Percentiles rank a stretch among this genome's conserved stretches.
These are phyloP conservation scores for Rhodofomes roseus DNA, from an alignment of 1,284 basidiomycete species.

Conservation along the genomic window DNA sequence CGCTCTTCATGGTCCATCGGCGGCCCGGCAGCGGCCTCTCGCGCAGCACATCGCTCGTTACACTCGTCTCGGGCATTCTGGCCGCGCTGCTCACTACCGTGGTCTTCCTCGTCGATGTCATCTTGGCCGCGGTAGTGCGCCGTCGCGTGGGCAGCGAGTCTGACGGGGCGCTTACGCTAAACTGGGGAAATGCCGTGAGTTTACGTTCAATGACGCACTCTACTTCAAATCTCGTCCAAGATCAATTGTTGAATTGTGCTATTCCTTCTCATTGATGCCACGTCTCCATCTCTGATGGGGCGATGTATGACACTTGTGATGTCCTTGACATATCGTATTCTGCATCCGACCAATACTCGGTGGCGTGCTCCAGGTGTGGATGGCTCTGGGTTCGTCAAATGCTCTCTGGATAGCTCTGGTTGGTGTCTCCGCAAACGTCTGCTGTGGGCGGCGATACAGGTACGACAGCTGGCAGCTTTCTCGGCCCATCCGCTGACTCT, in stretches of 20 bases:
- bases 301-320: slow-evolving; percentile 5
- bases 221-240: not conserved
- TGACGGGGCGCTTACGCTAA: slow-evolving; percentile 36
- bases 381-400: slow-evolving; percentile 46
- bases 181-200: slow-evolving; percentile 48
- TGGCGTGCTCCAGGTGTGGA: slow-evolving; percentile 40
- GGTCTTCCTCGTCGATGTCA: slow-evolving; percentile 52
- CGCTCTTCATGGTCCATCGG: slow-evolving; percentile 42
- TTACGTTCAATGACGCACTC: not conserved
- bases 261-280: not conserved
- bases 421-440: slow-evolving; percentile 36
- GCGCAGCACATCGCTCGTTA: slow-evolving; percentile 26
- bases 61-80: slow-evolving; percentile 19
- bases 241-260: not conserved
- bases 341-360: too few species aligned
- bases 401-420: slow-evolving; percentile 44
- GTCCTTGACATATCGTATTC: not conserved
- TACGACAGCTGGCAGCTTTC: slow-evolving; percentile 1
- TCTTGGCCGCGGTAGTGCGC: slow-evolving; percentile 43
- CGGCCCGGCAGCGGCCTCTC: slow-evolving; percentile 22
- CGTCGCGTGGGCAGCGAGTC: slow-evolving; percentile 38
- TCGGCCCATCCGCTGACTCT: not conserved
- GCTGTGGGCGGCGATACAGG: slow-evolving; percentile 10
- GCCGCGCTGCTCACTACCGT: slow-evolving; percentile 45
- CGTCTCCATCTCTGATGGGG: not conserved